phyloP scores from a whole-genome alignment of 2,329 filamentous ascomycete genomes.

The Fusarium sacchari region DNA sequence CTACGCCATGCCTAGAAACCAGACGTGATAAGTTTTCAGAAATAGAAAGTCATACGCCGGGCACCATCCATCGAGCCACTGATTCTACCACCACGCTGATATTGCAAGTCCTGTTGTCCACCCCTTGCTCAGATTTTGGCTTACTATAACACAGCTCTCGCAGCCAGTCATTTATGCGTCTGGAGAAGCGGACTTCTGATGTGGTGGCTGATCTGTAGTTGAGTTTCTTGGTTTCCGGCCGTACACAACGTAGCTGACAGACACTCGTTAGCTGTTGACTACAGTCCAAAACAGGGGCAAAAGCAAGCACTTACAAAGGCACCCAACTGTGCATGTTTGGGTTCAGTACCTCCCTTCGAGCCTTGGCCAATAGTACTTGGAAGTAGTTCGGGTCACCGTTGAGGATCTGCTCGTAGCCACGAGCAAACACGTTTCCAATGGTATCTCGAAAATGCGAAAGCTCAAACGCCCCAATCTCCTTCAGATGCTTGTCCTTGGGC shows the following conservation, averaged over 20 bases:
- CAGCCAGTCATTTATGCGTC: not conserved
- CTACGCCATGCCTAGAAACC: not conserved
- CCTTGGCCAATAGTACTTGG: constrained; percentile 34
- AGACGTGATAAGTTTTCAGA: not conserved
- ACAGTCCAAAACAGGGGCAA: not conserved
- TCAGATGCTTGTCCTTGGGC: constrained; percentile 45
- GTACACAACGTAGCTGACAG: constrained; percentile 21
- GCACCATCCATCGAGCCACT: not conserved
- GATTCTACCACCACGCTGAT: too few species aligned
- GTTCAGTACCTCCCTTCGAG: constrained; percentile 34
- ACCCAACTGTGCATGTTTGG: constrained; percentile 40
- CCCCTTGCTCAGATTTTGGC: not conserved
- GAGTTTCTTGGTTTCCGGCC: constrained; percentile 7
- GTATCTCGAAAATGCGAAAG: constrained; percentile 39
- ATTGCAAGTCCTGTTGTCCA: not conserved
- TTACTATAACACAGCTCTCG: not conserved
- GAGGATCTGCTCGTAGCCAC: constrained; percentile 39
- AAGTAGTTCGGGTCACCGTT: constrained; percentile 37
- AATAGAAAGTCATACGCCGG: not conserved
- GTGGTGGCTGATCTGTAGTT: not conserved
- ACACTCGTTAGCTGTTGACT: not conserved
- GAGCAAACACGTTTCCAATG: constrained; percentile 34
- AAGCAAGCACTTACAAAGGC: constrained; percentile 29
- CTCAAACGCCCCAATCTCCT: constrained; percentile 44
- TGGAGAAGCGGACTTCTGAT: not conserved